Conservation (phyloP, 2,329 filamentous ascomycete genomes). For the Bipolaris bicolor region DNA sequence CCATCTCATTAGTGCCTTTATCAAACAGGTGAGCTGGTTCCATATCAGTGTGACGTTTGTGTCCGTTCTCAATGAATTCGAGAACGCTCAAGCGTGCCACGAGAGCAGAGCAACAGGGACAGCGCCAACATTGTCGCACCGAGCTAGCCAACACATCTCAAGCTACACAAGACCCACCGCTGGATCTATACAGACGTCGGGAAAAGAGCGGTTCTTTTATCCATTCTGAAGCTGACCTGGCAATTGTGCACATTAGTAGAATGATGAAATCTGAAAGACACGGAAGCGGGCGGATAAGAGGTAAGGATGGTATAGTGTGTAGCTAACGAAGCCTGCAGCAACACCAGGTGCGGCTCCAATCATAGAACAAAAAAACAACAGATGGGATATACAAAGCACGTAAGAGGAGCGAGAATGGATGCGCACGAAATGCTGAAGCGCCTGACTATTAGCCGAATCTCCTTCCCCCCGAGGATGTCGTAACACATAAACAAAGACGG, state of each 20-base stretch:
- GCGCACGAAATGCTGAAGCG: conserved; percentile 17
- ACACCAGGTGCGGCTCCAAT: conserved; percentile 33
- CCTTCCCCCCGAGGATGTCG: conserved; percentile 29
- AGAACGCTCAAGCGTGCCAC: neutral
- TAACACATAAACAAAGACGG: conserved; percentile 25
- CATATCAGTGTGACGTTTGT: neutral
- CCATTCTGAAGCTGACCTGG: neutral
- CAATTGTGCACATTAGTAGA: neutral
- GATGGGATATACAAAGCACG: conserved; percentile 42
- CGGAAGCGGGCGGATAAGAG: neutral
- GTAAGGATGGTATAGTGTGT: conserved; percentile 26
- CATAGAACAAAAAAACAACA: conserved; percentile 33
- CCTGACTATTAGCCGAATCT: conserved; percentile 23
- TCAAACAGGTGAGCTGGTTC: neutral
- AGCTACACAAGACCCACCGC: neutral
- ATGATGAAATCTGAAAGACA: neutral
- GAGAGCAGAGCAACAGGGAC: neutral
- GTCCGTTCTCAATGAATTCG: neutral
- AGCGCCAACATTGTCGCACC: neutral
- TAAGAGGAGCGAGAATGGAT: conserved; percentile 20
- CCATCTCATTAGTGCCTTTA: neutral
- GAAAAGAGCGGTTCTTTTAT: neutral
- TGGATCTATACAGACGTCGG: neutral
- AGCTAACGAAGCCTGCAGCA: conserved; percentile 31
- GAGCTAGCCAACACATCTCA: neutral